A percentile compares a stretch with the other conserved stretches of the same genome.
phyloP scores from a whole-genome alignment of 495 filamentous ascomycete genomes.

The Mytilinidion resinicola region DNA sequence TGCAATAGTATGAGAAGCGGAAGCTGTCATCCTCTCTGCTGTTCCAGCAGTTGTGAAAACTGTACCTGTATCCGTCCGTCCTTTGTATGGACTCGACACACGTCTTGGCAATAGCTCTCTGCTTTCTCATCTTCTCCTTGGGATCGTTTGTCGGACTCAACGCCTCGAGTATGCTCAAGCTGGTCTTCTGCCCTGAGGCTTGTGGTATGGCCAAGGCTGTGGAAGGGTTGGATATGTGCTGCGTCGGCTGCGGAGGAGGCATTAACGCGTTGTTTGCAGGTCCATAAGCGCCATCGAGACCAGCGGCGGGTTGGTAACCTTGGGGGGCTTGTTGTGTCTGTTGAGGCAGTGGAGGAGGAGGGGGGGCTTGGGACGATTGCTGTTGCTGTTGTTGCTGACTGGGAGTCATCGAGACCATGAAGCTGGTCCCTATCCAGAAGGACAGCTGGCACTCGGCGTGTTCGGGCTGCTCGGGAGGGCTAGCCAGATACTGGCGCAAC shows the following conservation, averaged over 20 bases:
- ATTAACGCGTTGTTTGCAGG: slow-evolving; percentile 2
- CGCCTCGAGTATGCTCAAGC: slow-evolving; percentile 28
- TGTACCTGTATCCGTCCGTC: slow-evolving; percentile 28
- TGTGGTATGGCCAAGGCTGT: slow-evolving; percentile 14
- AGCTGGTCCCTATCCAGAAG: slow-evolving; percentile 25
- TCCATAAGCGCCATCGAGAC: slow-evolving; percentile 17
- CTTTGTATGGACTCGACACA: slow-evolving; percentile 26
- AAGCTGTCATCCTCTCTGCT: slow-evolving; percentile 30
- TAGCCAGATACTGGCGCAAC: slow-evolving; percentile 23
- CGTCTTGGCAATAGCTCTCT: slow-evolving; percentile 29
- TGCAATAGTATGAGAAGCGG: slow-evolving; percentile 32
- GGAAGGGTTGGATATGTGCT: slow-evolving; percentile 14
- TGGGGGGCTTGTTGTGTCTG: slow-evolving; percentile 5
- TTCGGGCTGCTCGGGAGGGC: slow-evolving; percentile 25
- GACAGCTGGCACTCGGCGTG: slow-evolving; percentile 26
- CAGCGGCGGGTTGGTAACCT: slow-evolving; percentile 19
- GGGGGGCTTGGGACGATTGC: neutral
- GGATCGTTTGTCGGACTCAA: slow-evolving; percentile 16
- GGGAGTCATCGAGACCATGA: slow-evolving; percentile 17
- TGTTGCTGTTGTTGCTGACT: neutral
- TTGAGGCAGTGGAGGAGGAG: neutral
- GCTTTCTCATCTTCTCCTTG: slow-evolving; percentile 28
- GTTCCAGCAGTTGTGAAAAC: slow-evolving; percentile 33
- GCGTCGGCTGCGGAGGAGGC: slow-evolving; percentile 7
- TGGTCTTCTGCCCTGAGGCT: slow-evolving; percentile 4